phyloP scores from a whole-genome alignment of 257 asterid genomes.

The Solanum raphanifolium region DNA sequence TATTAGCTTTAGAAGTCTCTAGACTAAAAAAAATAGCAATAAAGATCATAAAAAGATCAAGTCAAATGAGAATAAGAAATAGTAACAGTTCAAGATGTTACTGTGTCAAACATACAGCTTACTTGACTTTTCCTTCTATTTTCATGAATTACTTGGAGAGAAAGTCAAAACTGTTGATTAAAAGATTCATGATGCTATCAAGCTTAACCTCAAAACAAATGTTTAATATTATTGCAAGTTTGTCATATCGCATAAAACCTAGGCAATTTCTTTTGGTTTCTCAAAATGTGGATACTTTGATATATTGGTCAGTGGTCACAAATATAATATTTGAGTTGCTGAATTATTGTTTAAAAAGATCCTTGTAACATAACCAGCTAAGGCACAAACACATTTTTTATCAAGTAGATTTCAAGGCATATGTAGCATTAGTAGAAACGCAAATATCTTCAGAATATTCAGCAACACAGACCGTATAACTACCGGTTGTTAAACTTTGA shows the following conservation, averaged over 20 bases:
- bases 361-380: neutral
- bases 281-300: neutral
- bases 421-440: neutral
- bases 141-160: neutral
- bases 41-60: neutral
- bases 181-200: neutral
- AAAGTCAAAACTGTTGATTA: neutral
- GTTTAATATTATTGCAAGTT: neutral
- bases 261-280: neutral
- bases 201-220: neutral
- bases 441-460: neutral
- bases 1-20: neutral
- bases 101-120: neutral
- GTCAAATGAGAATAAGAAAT: neutral
- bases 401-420: neutral
- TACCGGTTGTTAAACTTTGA: neutral
- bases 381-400: neutral
- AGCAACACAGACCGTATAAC: neutral
- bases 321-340: neutral
- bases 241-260: neutral
- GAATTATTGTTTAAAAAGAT: neutral
- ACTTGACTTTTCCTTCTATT: neutral
- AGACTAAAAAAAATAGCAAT: neutral
- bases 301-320: neutral
- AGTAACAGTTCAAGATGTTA: neutral